Evolutionary conservation across 768 basidiomycete genomes (phyloP).

Genomic region (Boletus eberwhitei): DNA sequence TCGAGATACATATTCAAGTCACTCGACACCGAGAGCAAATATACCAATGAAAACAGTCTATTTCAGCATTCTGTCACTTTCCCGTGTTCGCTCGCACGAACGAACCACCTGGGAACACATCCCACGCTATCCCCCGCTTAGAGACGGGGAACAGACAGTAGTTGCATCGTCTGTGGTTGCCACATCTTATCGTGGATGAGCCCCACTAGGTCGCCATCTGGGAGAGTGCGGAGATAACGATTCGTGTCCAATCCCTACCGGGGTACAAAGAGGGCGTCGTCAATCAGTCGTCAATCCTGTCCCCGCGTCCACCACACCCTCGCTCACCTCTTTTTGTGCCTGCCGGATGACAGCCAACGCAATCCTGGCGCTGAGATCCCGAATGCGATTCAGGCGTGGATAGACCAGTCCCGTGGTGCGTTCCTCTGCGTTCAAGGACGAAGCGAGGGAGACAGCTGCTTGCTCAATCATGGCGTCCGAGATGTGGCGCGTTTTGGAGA

Average conservation of each 20-base stretch:
- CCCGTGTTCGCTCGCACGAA: background rate
- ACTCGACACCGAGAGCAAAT: background rate
- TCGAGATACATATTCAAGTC: background rate
- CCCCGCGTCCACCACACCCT: too few relatives aligned
- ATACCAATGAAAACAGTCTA: background rate
- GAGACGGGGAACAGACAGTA: constrained; percentile 10
- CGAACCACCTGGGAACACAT: background rate
- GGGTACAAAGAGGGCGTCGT: background rate
- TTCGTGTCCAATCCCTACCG: constrained; percentile 41
- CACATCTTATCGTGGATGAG: constrained; percentile 58
- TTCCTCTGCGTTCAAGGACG: constrained; percentile 57
- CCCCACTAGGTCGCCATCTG: constrained; percentile 45
- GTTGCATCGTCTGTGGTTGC: constrained; percentile 35
- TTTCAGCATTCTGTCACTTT: background rate
- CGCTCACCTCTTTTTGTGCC: constrained; percentile 59
- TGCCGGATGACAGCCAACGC: constrained; percentile 60
- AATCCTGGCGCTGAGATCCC: constrained; percentile 62
- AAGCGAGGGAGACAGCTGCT: constrained; percentile 57
- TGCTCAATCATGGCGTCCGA: constrained; percentile 71
- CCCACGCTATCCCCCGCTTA: constrained; percentile 4
- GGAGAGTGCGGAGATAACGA: constrained; percentile 42
- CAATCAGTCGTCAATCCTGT: background rate
- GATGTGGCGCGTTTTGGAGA: constrained; percentile 54
- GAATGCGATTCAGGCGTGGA: constrained; percentile 62
- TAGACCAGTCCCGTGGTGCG: constrained; percentile 55